Evolutionary conservation across 257 asterid species (phyloP), one percentile per base, ranked within the genome.

Genomic region (Penstemon davidsonii): DNA sequence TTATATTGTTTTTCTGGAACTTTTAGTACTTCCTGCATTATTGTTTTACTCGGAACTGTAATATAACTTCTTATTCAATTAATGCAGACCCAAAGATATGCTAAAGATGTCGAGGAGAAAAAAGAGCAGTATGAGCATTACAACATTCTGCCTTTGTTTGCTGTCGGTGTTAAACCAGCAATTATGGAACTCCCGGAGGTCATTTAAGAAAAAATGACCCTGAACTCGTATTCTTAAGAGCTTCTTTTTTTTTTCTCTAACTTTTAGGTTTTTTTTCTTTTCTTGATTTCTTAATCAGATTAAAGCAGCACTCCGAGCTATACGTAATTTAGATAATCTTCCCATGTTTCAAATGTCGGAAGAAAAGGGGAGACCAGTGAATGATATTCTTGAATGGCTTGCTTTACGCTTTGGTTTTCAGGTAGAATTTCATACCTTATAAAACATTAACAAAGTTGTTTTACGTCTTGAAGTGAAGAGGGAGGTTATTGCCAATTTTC

Each of bases 131-230:
- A 80, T 44, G 82, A 74, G 87, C 97, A 88, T 84, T 91, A 88
- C 76, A 94, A 94, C 87, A 88, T 94, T 82, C 90, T 94, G 72
- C 99, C 97, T 25, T 69, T 94, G 82, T 84, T 91, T 71, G 87
- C 99, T 25, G 83, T 79, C 76, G 96, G 93, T 50, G 88, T 87
- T 76, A 91, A 85, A 73, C 97, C 99, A 13, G 96, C 87, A 59
- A 86, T 94, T 68, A 91, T 94, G 98, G 96, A 91, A 76, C 92
- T 88, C 56, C 89, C 96, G 19, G 99, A 94, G 99, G 97, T 93
- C 81, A 64, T 74, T 53, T 60, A 46, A 36, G 62, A 66, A 60
- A 25, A 25, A 50, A 75, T 75, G 19, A 55, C 43, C 64, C 18
- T 44, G 56, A 15, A 25, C 12, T 11, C 8, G 36, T 10, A 1